Percentiles rank a stretch among this genome's conserved stretches.
Conservation (phyloP, 139 green algal species). For the Coelastrella sp. region DNA sequence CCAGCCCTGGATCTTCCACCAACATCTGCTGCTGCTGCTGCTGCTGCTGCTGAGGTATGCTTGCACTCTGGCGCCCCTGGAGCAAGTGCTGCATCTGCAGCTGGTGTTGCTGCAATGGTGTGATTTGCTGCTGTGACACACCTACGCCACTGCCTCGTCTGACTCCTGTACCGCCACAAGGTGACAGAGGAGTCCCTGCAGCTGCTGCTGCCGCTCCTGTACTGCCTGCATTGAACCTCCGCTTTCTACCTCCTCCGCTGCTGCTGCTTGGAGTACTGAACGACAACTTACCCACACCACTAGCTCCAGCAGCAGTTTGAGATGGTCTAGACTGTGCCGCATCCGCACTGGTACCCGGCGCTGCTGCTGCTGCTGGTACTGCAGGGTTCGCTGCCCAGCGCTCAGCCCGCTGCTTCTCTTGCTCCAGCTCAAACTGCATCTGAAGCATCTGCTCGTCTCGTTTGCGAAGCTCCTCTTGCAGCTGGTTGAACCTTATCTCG, state of each 20-base stretch:
- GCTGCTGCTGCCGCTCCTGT: neutral
- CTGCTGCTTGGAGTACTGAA: neutral
- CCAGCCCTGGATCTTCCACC: no score
- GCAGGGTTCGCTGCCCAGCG: constrained; percentile 18
- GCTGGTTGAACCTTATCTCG: neutral
- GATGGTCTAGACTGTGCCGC: neutral
- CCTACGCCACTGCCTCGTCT: no score
- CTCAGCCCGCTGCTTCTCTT: constrained; percentile 30
- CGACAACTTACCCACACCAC: neutral
- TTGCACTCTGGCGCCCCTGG: neutral
- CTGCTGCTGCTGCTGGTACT: constrained; percentile 39
- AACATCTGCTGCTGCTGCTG: constrained; percentile 10
- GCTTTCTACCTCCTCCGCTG: constrained; percentile 2
- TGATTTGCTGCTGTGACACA: neutral
- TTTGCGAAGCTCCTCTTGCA: neutral
- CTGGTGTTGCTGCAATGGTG: neutral
- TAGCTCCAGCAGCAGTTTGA: no score
- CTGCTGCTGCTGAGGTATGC: neutral
- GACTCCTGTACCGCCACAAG: neutral
- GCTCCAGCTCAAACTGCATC: constrained; percentile 29
- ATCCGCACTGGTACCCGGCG: neutral
- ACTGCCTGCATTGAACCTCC: neutral
- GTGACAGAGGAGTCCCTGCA: neutral
- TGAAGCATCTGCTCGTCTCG: constrained; percentile 22
- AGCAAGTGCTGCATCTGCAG: neutral